Conservation (phyloP, 345 rosid species). For the Ailanthus altissimus region DNA sequence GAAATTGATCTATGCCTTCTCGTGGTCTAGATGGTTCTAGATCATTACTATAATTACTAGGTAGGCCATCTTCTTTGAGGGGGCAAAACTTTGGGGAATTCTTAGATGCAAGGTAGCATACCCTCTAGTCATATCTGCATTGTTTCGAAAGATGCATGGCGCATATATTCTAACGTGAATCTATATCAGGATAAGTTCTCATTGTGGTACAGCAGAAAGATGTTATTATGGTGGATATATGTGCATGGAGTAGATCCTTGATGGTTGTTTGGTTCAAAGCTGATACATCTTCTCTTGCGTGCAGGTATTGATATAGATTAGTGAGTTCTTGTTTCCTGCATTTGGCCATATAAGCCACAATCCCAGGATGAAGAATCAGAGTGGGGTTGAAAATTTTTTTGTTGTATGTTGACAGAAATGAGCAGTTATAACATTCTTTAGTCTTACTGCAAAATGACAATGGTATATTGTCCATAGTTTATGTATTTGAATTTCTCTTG, state of each 20-base stretch:
- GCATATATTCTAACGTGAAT: not conserved
- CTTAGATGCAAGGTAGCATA: not conserved
- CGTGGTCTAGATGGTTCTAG: not conserved
- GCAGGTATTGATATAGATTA: slow-evolving; percentile 2
- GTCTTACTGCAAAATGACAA: not conserved
- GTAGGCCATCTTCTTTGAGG: slow-evolving; percentile 11
- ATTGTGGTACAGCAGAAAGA: not conserved
- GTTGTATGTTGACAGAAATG: not conserved
- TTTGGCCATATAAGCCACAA: not conserved
- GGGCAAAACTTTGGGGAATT: not conserved
- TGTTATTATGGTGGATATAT: not conserved
- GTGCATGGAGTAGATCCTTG: not conserved
- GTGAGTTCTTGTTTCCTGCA: not conserved
- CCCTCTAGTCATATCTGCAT: not conserved
- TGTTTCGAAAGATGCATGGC: not conserved
- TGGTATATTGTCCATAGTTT: not conserved
- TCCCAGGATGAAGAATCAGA: not conserved
- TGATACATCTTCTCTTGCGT: not conserved
- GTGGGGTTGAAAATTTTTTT: not conserved
- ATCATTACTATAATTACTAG: slow-evolving; percentile 22
- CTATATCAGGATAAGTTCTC: not conserved
- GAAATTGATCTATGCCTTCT: slow-evolving; percentile 30
- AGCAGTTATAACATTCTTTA: not conserved
- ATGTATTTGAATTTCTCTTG: no score
- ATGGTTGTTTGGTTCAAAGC: not conserved